These are phyloP conservation scores for Claviceps pusilla DNA, from an alignment of 2,329 filamentous ascomycete genomes.

Conservation along the genomic window DNA sequence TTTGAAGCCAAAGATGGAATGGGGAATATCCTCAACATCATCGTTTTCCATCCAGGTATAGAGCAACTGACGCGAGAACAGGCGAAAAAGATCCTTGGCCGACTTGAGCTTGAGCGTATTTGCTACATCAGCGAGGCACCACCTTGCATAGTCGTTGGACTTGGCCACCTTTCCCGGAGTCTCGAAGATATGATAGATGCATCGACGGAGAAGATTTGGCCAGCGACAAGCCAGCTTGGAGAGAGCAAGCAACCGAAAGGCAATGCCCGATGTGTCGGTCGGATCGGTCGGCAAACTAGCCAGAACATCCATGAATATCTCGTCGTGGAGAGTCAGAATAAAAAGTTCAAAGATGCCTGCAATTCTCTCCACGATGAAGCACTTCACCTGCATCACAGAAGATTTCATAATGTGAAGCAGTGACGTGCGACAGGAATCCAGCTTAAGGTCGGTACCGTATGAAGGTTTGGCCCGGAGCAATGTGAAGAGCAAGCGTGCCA, in stretches of 20 bases:
- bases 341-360: constrained; percentile 67
- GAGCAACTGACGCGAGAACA: constrained; percentile 79
- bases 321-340: constrained; percentile 68
- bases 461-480: constrained; percentile 52
- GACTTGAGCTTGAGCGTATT: constrained; percentile 47
- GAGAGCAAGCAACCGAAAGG: constrained; percentile 63
- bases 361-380: constrained; percentile 53
- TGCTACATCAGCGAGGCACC: constrained; percentile 55
- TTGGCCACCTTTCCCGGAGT: constrained; percentile 57
- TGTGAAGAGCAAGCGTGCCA: constrained; percentile 54
- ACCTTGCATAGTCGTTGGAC: constrained; percentile 54
- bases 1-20: constrained; percentile 65
- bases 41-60: constrained; percentile 75
- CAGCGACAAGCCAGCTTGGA: constrained; percentile 65
- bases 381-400: constrained; percentile 58
- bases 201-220: constrained; percentile 72
- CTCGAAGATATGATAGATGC: constrained; percentile 90
- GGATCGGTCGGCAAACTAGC: constrained; percentile 59
- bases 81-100: constrained; percentile 56
- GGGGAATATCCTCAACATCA: constrained; percentile 60
- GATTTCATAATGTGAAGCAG: constrained; percentile 58
- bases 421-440: constrained; percentile 50
- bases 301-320: constrained; percentile 73
- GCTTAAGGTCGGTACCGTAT: constrained; percentile 45
- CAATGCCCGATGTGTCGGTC: constrained; percentile 66